Evolutionary conservation across 768 basidiomycete species (phyloP).

Genomic region (Nidularia pulvinata): DNA sequence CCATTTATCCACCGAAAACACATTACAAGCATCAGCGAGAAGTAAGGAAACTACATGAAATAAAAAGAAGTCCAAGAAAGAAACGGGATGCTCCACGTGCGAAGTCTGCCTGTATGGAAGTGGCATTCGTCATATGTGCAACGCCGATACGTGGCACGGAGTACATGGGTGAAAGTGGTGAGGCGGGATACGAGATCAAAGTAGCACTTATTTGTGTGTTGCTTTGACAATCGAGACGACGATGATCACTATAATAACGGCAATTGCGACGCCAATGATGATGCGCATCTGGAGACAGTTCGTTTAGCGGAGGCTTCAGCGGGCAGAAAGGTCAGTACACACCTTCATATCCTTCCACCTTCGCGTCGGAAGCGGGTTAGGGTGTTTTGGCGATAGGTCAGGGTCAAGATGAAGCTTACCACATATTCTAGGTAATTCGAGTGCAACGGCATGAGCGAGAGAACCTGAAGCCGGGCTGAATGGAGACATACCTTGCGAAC

Average conservation of each 20-base stretch:
- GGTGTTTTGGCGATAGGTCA: background rate
- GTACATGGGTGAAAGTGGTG: constrained; percentile 8
- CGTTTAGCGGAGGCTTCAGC: too few relatives aligned
- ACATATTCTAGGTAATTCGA: constrained; percentile 70
- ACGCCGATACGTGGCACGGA: constrained; percentile 8
- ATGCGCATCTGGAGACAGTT: constrained; percentile 77
- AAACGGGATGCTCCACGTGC: too few relatives aligned
- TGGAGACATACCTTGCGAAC: constrained; percentile 86
- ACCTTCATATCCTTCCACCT: constrained; percentile 99
- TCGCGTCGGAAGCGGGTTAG: background rate
- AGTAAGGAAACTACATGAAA: background rate
- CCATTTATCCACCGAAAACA: background rate
- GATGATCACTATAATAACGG: constrained; percentile 92
- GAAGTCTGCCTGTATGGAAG: too few relatives aligned
- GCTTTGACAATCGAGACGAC: constrained; percentile 94
- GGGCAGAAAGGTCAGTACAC: constrained; percentile 9
- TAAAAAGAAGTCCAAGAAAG: background rate
- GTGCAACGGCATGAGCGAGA: constrained; percentile 4
- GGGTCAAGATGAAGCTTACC: constrained; percentile 47
- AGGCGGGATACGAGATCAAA: background rate
- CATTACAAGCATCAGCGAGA: background rate
- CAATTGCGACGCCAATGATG: constrained; percentile 90
- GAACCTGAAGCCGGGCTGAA: background rate
- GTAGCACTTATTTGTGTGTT: constrained; percentile 44
- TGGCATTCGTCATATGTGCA: too few relatives aligned